Percentiles rank a stretch among this genome's conserved stretches.
These are phyloP conservation scores for Sarcomyxa edulis DNA, from an alignment of 768 basidiomycete species.

Conservation along the genomic window DNA sequence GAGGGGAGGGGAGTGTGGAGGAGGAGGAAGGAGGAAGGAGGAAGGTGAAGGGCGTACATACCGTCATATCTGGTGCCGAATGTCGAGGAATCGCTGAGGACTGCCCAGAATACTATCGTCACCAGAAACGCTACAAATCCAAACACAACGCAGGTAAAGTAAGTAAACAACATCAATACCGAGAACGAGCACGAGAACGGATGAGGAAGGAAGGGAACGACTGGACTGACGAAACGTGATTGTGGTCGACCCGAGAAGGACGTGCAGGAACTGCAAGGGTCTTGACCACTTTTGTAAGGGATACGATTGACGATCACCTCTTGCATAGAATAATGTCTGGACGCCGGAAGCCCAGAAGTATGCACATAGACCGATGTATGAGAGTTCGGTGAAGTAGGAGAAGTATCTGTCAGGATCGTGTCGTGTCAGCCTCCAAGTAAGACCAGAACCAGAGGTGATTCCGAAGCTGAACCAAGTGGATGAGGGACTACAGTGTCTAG, in stretches of 20 bases:
- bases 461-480: too few relatives aligned
- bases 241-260: conserved; percentile 45
- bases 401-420: conserved; percentile 38
- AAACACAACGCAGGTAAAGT: background rate
- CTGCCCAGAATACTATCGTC: conserved; percentile 57
- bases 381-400: conserved; percentile 61
- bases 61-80: conserved; percentile 33
- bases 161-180: background rate
- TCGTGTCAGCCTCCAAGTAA: too few relatives aligned
- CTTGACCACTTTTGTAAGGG: conserved; percentile 58
- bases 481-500: background rate
- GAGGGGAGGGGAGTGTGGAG: conserved; percentile 9
- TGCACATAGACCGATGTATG: conserved; percentile 55
- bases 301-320: conserved; percentile 30
- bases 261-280: conserved; percentile 50
- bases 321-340: conserved; percentile 44
- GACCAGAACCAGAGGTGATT: too few relatives aligned
- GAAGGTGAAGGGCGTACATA: conserved; percentile 19
- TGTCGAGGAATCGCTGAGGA: conserved; percentile 38
- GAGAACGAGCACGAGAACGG: background rate
- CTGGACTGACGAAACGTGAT: conserved; percentile 49
- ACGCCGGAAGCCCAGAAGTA: conserved; percentile 58
- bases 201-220: background rate
- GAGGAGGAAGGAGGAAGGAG: background rate
- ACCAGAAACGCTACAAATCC: conserved; percentile 52